Percentiles rank a stretch among this genome's conserved stretches.
Evolutionary conservation across 2,329 filamentous ascomycete species (phyloP).

Genomic region (Pochonia chlamydosporia): DNA sequence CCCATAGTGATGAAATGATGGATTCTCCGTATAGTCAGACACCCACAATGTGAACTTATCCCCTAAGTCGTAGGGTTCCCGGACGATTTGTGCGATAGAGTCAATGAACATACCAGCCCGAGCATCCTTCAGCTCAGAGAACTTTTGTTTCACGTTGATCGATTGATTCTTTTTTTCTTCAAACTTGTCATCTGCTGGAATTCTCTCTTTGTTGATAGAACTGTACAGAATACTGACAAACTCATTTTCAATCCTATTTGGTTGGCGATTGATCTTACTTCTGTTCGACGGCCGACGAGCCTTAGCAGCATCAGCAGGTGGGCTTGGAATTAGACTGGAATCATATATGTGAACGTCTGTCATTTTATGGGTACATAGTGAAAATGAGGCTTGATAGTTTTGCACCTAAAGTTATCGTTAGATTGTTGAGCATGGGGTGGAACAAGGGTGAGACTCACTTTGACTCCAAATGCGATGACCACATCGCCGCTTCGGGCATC

Average conservation of each 20-base stretch:
- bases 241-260: constrained; percentile 24
- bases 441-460: constrained; percentile 32
- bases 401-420: constrained; percentile 32
- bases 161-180: constrained; percentile 30
- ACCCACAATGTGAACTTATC: constrained; percentile 61
- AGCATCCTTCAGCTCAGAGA: constrained; percentile 60
- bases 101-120: constrained; percentile 54
- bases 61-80: constrained; percentile 34
- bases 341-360: constrained; percentile 42
- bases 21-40: constrained; percentile 76
- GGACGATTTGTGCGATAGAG: constrained; percentile 65
- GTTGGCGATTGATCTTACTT: constrained; percentile 14
- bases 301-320: constrained; percentile 29
- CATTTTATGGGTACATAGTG: constrained; percentile 35
- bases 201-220: constrained; percentile 31
- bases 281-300: constrained; percentile 19
- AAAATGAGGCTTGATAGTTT: constrained; percentile 24
- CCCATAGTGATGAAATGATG: constrained; percentile 48
- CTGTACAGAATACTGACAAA: constrained; percentile 46
- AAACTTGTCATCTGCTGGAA: constrained; percentile 42
- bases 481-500: constrained; percentile 33
- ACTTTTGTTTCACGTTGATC: constrained; percentile 47
- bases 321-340: constrained; percentile 21
- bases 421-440: neutral
- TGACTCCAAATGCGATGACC: constrained; percentile 44